Percentiles rank a stretch among this genome's conserved stretches.
Evolutionary conservation across 2,329 filamentous ascomycete genomes (phyloP).

Genomic region (Colletotrichum plurivorum): DNA sequence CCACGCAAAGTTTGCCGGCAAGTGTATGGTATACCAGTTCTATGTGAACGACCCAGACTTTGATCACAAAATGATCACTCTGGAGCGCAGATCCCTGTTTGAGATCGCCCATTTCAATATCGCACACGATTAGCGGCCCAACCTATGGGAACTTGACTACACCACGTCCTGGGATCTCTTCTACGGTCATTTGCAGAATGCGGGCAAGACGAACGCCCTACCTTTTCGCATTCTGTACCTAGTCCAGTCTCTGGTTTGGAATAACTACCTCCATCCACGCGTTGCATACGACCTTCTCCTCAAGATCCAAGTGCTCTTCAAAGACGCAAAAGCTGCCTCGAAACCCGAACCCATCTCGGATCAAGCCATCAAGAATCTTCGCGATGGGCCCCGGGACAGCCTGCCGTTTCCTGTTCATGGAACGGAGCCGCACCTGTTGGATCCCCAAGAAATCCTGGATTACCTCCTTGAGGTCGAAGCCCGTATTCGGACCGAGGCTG

Average conservation of each 20-base stretch:
- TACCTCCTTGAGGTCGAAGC: slow-evolving; percentile 58
- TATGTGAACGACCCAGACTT: slow-evolving; percentile 46
- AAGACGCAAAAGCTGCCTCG: slow-evolving; percentile 43
- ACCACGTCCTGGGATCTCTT: slow-evolving; percentile 45
- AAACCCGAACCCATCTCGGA: slow-evolving; percentile 60
- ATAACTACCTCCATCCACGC: slow-evolving; percentile 72
- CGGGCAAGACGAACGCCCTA: slow-evolving; percentile 48
- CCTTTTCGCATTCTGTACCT: slow-evolving; percentile 73
- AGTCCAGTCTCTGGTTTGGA: slow-evolving; percentile 73
- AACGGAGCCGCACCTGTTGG: slow-evolving; percentile 60
- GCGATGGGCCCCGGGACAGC: slow-evolving; percentile 61
- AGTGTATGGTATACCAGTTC: slow-evolving; percentile 62
- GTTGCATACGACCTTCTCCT: slow-evolving; percentile 62
- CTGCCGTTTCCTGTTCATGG: slow-evolving; percentile 69
- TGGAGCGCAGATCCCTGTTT: slow-evolving; percentile 45
- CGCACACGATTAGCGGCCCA: slow-evolving; percentile 9
- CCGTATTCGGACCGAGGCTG: slow-evolving; percentile 46
- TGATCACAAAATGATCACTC: slow-evolving; percentile 30
- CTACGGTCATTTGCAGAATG: slow-evolving; percentile 1
- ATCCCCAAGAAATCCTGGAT: slow-evolving; percentile 56
- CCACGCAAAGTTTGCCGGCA: slow-evolving; percentile 53
- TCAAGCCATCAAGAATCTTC: slow-evolving; percentile 67
- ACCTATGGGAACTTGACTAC: slow-evolving; percentile 32
- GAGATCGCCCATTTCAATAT: slow-evolving; percentile 40
- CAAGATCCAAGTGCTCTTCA: slow-evolving; percentile 53